Conservation (phyloP, 1,139 yeast genomes). For the Debaryomyces fabryi region DNA sequence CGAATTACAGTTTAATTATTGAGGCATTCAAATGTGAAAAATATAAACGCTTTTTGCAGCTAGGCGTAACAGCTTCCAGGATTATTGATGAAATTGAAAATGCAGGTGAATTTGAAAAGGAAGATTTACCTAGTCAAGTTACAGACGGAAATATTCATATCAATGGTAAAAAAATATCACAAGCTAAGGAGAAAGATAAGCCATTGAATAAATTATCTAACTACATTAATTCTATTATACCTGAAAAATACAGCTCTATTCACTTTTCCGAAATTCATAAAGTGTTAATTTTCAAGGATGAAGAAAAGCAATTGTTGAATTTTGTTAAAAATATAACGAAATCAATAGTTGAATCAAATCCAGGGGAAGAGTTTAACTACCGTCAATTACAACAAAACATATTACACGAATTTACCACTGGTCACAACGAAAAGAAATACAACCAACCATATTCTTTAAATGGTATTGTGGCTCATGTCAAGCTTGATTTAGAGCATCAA, state of each 20-base stretch:
- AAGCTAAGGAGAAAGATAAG: constrained; percentile 2
- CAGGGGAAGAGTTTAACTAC: constrained; percentile 8
- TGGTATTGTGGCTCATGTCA: constrained; percentile 14
- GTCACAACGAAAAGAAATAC: constrained; percentile 16
- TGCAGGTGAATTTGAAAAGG: background rate
- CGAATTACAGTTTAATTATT: background rate
- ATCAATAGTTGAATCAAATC: constrained; percentile 9
- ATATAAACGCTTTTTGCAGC: background rate
- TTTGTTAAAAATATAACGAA: constrained; percentile 13
- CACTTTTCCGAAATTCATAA: constrained; percentile 15
- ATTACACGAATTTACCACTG: constrained; percentile 15
- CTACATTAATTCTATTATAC: constrained; percentile 13
- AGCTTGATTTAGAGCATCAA: constrained; percentile 1
- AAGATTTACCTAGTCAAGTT: background rate
- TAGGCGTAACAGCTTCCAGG: constrained; percentile 7
- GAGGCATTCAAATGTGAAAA: background rate
- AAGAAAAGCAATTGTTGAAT: constrained; percentile 14
- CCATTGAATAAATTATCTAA: constrained; percentile 10
- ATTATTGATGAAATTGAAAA: constrained; percentile 1
- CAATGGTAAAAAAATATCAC: background rate
- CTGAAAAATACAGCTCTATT: constrained; percentile 13
- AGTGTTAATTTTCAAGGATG: constrained; percentile 13
- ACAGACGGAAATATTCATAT: background rate
- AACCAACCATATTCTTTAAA: constrained; percentile 15
- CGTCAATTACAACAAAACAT: constrained; percentile 12